phyloP scores from a whole-genome alignment of 345 rosid genomes.

The Syzygium oleosum region DNA sequence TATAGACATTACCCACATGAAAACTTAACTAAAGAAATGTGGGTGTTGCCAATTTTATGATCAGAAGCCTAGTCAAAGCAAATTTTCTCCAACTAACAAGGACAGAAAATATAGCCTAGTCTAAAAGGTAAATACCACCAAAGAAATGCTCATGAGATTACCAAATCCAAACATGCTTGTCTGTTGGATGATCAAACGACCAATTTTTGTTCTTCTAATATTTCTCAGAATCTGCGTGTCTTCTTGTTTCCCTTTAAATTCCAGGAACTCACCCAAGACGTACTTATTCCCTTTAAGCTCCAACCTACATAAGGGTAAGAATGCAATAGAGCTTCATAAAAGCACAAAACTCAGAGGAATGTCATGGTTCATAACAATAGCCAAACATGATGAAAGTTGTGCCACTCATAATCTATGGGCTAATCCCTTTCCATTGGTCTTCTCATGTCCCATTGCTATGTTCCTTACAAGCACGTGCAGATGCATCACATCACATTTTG shows the following conservation, averaged over 20 bases:
- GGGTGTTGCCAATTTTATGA: neutral
- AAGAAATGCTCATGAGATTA: constrained; percentile 13
- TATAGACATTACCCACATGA: neutral
- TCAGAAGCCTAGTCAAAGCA: neutral
- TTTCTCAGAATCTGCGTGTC: constrained; percentile 45
- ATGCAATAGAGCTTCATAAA: neutral
- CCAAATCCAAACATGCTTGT: constrained; percentile 94
- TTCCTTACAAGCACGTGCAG: neutral
- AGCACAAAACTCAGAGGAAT: neutral
- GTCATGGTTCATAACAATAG: neutral
- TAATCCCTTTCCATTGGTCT: neutral
- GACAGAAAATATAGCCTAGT: neutral
- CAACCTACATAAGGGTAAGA: constrained; percentile 34
- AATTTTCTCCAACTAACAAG: neutral
- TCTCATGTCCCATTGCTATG: neutral
- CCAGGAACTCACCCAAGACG: constrained; percentile 77
- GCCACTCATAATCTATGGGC: neutral
- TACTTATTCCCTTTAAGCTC: constrained; percentile 72
- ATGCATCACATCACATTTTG: neutral
- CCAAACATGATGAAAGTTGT: neutral
- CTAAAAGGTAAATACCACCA: neutral
- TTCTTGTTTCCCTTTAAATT: constrained; percentile 81
- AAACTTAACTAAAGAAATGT: neutral
- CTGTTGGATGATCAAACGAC: constrained; percentile 55
- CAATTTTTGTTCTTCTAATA: constrained; percentile 76